A percentile compares a stretch with the other conserved stretches of the same genome.
Conservation (phyloP, 345 rosid genomes). For the Abelmoschus esculentus region DNA sequence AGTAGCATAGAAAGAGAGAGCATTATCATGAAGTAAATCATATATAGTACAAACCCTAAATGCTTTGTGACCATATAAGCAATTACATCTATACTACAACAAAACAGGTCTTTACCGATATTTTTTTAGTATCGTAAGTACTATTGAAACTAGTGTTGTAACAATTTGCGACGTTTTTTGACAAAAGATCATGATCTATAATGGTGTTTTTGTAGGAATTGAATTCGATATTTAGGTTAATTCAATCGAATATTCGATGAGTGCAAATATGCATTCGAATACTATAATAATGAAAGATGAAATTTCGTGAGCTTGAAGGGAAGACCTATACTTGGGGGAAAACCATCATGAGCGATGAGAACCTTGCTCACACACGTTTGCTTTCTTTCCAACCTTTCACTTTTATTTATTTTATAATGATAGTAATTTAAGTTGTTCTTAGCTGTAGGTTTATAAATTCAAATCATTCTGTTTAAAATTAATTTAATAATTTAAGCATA, state of each 20-base stretch:
- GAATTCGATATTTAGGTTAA: too few species aligned
- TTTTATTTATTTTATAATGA: neutral
- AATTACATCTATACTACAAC: too few species aligned
- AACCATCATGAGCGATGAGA: conserved; percentile 7
- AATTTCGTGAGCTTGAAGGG: conserved; percentile 31
- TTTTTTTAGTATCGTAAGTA: too few species aligned
- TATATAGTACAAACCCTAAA: neutral
- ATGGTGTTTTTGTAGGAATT: too few species aligned
- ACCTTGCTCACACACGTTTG: conserved; percentile 19
- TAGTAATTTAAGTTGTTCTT: too few species aligned
- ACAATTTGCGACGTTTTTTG: too few species aligned
- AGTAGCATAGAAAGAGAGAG: neutral
- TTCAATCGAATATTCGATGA: neutral
- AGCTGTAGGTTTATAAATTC: too few species aligned
- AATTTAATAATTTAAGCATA: too few species aligned
- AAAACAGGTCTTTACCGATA: too few species aligned
- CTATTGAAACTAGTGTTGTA: too few species aligned
- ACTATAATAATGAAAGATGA: conserved; percentile 14
- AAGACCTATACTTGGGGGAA: conserved; percentile 9
- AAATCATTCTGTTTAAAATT: too few species aligned
- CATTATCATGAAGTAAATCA: neutral
- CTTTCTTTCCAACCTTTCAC: conserved; percentile 9
- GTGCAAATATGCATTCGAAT: neutral
- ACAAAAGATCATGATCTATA: too few species aligned
- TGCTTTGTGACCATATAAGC: neutral